phyloP scores from a whole-genome alignment of 2,329 filamentous ascomycete species.

The Trichoderma aggressivum region DNA sequence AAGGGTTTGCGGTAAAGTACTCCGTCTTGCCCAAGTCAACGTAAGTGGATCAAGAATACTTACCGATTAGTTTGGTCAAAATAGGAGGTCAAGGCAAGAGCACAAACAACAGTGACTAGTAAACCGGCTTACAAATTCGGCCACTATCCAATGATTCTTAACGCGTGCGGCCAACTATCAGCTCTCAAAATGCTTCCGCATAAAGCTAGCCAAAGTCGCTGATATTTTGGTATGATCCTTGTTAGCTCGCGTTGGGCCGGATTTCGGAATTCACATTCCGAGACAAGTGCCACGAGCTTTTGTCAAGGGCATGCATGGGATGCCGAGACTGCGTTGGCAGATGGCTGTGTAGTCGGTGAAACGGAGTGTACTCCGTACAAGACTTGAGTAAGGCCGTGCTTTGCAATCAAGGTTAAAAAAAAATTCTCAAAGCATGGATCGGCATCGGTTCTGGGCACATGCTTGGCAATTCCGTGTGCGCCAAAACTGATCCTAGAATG shows the following conservation, averaged over 20 bases:
- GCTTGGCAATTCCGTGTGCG: neutral
- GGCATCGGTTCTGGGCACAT: neutral
- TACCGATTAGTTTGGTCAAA: too few relatives aligned
- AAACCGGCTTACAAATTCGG: neutral
- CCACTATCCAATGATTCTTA: neutral
- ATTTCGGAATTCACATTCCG: neutral
- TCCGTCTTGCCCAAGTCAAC: neutral
- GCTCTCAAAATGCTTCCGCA: neutral
- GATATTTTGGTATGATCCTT: neutral
- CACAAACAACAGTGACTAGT: neutral
- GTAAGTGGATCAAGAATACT: too few relatives aligned
- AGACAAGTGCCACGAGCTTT: neutral
- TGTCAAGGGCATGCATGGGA: neutral
- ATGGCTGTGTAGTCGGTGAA: too few relatives aligned
- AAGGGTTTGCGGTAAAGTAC: neutral
- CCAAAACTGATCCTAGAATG: neutral
- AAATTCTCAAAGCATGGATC: neutral
- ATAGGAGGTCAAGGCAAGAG: neutral
- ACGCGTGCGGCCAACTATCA: neutral
- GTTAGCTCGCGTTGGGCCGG: neutral
- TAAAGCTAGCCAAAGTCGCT: neutral
- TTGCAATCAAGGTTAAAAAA: neutral
- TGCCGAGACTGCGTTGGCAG: neutral
- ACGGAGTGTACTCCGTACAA: neutral
- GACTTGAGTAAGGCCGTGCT: neutral